Evolutionary conservation across 2,329 filamentous ascomycete species (phyloP).

Genomic region (Alternaria sp.): DNA sequence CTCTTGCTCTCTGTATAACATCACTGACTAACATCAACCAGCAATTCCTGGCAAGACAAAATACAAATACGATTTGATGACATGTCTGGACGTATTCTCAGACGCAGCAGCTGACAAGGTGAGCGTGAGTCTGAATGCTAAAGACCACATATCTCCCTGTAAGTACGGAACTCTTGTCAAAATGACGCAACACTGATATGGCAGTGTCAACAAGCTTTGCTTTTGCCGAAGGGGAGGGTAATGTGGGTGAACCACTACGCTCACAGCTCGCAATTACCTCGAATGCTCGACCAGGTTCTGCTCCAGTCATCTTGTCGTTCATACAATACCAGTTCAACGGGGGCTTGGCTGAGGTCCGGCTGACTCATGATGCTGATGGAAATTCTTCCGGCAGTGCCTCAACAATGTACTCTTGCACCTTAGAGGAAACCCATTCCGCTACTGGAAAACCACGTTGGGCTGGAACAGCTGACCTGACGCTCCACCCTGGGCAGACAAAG

Average conservation of each 20-base stretch:
- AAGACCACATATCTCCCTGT: conserved; percentile 61
- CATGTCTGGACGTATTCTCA: conserved; percentile 54
- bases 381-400: conserved; percentile 20
- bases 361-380: conserved; percentile 37
- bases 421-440: conserved; percentile 39
- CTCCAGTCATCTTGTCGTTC: conserved; percentile 59
- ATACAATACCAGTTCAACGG: conserved; percentile 64
- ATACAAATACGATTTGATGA: conserved; percentile 58
- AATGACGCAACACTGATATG: conserved; percentile 32
- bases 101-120: conserved; percentile 51
- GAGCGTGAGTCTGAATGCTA: conserved; percentile 57
- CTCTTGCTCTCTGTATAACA: too few species aligned
- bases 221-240: conserved; percentile 64
- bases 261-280: conserved; percentile 65
- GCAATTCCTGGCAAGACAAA: conserved; percentile 44
- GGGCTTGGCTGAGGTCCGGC: conserved; percentile 45
- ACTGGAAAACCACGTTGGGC: conserved; percentile 54
- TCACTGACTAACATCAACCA: conserved; percentile 27
- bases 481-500: conserved; percentile 72
- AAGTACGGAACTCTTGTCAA: conserved; percentile 46
- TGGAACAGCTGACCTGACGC: conserved; percentile 69
- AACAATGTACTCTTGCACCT: conserved; percentile 28
- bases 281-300: conserved; percentile 55
- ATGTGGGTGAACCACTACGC: conserved; percentile 67
- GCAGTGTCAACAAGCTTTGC: conserved; percentile 61